Base-by-base conservation (phyloP, 495 filamentous ascomycete species). In the Annulohypoxylon maeteangense region DNA sequence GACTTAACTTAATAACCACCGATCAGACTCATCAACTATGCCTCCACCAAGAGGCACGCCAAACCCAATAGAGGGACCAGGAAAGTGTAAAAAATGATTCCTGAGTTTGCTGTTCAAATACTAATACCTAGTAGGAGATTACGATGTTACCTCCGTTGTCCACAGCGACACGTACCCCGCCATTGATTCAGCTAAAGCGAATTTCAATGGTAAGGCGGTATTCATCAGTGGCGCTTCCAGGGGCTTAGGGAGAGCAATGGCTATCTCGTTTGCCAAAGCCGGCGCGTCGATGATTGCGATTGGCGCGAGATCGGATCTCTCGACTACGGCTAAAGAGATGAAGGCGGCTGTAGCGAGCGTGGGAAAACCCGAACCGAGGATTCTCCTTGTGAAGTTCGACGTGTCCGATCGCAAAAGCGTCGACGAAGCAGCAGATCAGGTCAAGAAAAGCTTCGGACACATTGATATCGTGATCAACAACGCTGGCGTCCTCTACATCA, bases 381-480 rank as follows among this genome's bases (percentile, higher is more conserved):
- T 88, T 12, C 72, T 83, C 0, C 69, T 75, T 23, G 31, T 86
- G 10, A 48, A 73, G n/a, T 40, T 87, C 3, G 85, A 88, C 68
- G 81, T 87, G 12, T 75, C 80, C 7, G 76, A 78, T 42, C 62
- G 69, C 18, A 71, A 74, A 1, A 79, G 70, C 51, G 82, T 86
- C 4, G 77, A 76, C 1, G 65, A 58, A 0, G 79, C 78, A 0
- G 81, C 75, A 4, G 56, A 74, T 4, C 32, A 75, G 8, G 69
- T 79, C 3, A 76, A 78, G 20, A 29, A 76, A 36, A 44, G 50
- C 0, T 78, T 82, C 45, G 81, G 81, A 3, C 70, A 74, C 0
- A 62, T 88, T 0, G 86, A 90, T 54, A 81, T 89, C 40, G 70
- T 89, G 14, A 76, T 89, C 65, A 88, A 87, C 70, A 88, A 89